Evolutionary conservation across 192 early-diverging fungal genomes (phyloP).

Genomic region (Gamsiella multidivaricata): DNA sequence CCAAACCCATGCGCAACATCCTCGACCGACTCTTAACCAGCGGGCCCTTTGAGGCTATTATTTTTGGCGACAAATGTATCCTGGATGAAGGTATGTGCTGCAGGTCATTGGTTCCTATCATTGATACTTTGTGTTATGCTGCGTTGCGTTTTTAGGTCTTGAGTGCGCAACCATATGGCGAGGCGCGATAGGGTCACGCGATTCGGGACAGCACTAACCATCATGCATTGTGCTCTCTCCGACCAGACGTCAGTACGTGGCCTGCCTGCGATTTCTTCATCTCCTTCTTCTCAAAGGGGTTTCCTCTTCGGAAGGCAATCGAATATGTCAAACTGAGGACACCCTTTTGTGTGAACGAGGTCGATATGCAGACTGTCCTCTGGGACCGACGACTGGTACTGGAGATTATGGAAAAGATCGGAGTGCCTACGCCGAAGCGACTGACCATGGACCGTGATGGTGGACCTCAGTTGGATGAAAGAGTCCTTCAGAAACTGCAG

Average conservation of each 20-base stretch:
- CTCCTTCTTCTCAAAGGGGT: slow-evolving; percentile 94
- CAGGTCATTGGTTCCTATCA: no score
- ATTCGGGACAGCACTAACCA: no score
- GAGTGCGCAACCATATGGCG: no score
- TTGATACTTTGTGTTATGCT: no score
- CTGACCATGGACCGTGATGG: slow-evolving; percentile 79
- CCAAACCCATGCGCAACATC: slow-evolving; percentile 97
- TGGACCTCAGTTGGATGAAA: slow-evolving; percentile 65
- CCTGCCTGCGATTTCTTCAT: slow-evolving; percentile 96
- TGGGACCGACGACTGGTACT: slow-evolving; percentile 93
- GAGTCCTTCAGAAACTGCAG: slow-evolving; percentile 65
- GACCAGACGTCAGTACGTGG: slow-evolving; percentile 85
- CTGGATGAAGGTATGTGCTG: slow-evolving; percentile 91
- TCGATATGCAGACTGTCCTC: slow-evolving; percentile 87
- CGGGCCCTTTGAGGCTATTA: slow-evolving; percentile 82
- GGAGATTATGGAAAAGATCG: slow-evolving; percentile 78
- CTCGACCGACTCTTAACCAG: slow-evolving; percentile 73
- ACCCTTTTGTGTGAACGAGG: slow-evolving; percentile 93
- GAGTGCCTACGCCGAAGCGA: slow-evolving; percentile 85
- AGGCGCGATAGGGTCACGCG: no score
- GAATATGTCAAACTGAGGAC: slow-evolving; percentile 84
- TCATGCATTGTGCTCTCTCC: not conserved
- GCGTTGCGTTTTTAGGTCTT: no score
- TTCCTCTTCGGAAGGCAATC: slow-evolving; percentile 94
- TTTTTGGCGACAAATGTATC: slow-evolving; percentile 98